Percentiles rank a stretch among this genome's conserved stretches.
Conservation (phyloP, 2,329 filamentous ascomycete species). For the Pseudogymnoascus sp. region DNA sequence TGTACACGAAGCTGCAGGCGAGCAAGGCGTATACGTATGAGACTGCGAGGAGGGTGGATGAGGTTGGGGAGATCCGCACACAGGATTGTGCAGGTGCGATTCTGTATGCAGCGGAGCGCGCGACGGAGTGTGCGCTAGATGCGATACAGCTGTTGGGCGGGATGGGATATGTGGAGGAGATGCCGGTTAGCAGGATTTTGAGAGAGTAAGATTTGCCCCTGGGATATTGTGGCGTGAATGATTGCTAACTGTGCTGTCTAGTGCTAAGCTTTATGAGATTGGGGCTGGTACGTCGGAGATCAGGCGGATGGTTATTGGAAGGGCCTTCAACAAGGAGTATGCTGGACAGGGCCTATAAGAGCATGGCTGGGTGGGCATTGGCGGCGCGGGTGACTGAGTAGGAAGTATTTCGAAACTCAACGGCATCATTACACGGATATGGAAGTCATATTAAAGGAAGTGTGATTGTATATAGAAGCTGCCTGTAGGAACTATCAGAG, state of each 20-base stretch:
- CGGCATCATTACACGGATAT: slow-evolving; percentile 2
- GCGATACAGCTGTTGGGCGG: slow-evolving; percentile 89
- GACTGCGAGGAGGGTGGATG: slow-evolving; percentile 73
- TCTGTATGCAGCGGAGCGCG: slow-evolving; percentile 83
- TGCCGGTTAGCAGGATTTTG: slow-evolving; percentile 78
- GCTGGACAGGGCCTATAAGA: slow-evolving; percentile 22
- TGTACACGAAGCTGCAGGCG: slow-evolving; percentile 90
- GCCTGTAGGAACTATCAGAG: neutral
- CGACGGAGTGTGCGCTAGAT: slow-evolving; percentile 79
- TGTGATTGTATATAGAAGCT: neutral
- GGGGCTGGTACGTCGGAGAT: slow-evolving; percentile 95
- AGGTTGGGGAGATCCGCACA: slow-evolving; percentile 63
- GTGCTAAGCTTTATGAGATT: slow-evolving; percentile 83
- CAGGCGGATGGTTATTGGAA: slow-evolving; percentile 85
- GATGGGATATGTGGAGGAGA: slow-evolving; percentile 94
- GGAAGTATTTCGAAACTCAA: neutral
- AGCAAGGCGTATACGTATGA: slow-evolving; percentile 80
- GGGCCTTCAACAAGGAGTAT: slow-evolving; percentile 85
- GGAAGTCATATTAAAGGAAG: neutral
- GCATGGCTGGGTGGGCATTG: neutral
- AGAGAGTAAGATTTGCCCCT: slow-evolving; percentile 40
- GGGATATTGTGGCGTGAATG: neutral
- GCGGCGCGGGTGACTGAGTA: neutral
- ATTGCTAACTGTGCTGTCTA: slow-evolving; percentile 31
- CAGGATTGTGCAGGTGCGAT: slow-evolving; percentile 95